Conservation (phyloP, 331 rosid species). For the Quercus lobata region DNA sequence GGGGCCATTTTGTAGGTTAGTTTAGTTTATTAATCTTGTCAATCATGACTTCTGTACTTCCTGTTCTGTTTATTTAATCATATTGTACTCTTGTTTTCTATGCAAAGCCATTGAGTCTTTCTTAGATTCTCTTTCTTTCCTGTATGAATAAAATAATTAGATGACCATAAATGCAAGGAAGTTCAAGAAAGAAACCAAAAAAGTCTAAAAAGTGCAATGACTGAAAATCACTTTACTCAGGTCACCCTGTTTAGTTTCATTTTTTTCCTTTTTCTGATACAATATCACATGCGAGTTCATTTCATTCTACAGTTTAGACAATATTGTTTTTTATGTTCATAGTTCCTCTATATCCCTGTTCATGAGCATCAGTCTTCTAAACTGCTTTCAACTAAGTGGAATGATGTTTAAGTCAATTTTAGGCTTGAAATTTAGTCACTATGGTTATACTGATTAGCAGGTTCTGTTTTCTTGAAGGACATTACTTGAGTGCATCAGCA, state of each 20-base stretch:
- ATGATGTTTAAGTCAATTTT: neutral
- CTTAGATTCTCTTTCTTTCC: neutral
- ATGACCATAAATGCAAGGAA: neutral
- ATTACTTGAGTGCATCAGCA: slow-evolving; percentile 87
- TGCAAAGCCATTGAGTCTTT: neutral
- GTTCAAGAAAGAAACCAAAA: neutral
- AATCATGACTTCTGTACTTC: neutral
- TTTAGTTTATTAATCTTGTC: slow-evolving; percentile 15
- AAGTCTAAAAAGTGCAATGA: neutral
- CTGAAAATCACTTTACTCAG: neutral
- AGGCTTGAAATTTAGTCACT: neutral
- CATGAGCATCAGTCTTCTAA: neutral
- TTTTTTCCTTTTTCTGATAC: too few relatives aligned
- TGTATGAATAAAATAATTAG: neutral
- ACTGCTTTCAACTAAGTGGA: neutral
- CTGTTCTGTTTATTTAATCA: too few relatives aligned
- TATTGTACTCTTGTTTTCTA: neutral
- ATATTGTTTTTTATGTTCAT: neutral
- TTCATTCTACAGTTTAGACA: neutral
- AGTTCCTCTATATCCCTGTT: neutral
- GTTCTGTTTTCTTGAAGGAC: slow-evolving; percentile 53
- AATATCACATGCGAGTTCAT: neutral
- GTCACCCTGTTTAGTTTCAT: neutral
- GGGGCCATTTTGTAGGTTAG: slow-evolving; percentile 98
- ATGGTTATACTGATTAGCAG: neutral